Percentiles rank a stretch among this genome's conserved stretches.
These are phyloP conservation scores for Cytospora paraplurivora DNA, from an alignment of 2,329 filamentous ascomycete genomes.

Conservation along the genomic window DNA sequence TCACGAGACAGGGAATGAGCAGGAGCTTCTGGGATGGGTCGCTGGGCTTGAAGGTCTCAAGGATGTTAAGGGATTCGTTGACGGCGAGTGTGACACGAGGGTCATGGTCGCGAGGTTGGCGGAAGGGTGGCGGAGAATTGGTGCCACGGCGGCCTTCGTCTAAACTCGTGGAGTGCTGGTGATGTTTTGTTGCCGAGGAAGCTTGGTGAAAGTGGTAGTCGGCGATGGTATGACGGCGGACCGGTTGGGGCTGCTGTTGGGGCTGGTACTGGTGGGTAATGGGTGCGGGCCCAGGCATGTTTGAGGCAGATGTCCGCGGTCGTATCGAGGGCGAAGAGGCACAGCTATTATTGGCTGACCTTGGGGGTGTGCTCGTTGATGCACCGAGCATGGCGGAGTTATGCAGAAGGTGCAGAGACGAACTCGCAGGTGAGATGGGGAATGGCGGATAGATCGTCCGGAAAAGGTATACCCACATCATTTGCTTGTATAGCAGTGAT, in stretches of 20 bases:
- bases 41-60: conserved; percentile 57
- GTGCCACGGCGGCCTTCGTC: conserved; percentile 30
- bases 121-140: conserved; percentile 50
- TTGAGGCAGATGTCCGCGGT: conserved; percentile 29
- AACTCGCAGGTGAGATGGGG: conserved; percentile 28
- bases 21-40: conserved; percentile 63
- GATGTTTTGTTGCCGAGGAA: conserved; percentile 26
- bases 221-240: conserved; percentile 34
- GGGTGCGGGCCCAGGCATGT: not conserved
- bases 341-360: conserved; percentile 38
- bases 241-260: conserved; percentile 17
- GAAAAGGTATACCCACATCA: conserved; percentile 67
- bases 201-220: conserved; percentile 32
- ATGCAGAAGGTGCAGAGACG: conserved; percentile 28
- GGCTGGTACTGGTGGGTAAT: conserved; percentile 9
- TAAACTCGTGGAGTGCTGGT: conserved; percentile 29
- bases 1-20: conserved; percentile 61
- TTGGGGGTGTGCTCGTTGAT: conserved; percentile 35
- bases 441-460: conserved; percentile 61
- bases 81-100: conserved; percentile 56
- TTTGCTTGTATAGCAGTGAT: conserved; percentile 63
- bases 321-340: conserved; percentile 39
- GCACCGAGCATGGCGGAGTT: conserved; percentile 29
- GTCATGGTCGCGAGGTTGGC: conserved; percentile 53
- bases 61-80: conserved; percentile 56